Evolutionary conservation across 176 grass and related monocot genomes (phyloP).

Genomic region (Leersia perrieri): DNA sequence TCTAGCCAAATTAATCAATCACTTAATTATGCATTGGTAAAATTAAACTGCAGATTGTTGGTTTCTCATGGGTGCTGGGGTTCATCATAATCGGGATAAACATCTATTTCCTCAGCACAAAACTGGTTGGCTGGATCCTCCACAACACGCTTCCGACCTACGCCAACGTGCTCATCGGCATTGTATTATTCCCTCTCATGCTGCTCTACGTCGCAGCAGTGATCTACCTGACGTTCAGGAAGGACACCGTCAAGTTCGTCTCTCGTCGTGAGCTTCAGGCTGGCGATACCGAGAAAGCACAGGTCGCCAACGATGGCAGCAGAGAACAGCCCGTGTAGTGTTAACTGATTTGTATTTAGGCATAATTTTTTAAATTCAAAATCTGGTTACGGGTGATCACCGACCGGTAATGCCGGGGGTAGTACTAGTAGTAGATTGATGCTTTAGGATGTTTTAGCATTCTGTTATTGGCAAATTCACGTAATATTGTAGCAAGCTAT

Average conservation of each 20-base stretch:
- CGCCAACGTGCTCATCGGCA: conserved; percentile 41
- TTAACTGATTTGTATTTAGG: too few species aligned
- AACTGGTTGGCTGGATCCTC: conserved; percentile 50
- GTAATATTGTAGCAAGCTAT: not conserved
- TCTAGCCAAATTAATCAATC: not conserved
- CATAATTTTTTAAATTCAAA: too few species aligned
- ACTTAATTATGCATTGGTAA: not conserved
- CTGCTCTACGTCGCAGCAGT: conserved; percentile 45
- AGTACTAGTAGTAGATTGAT: not conserved
- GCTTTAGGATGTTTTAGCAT: not conserved
- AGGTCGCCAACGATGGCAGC: conserved; percentile 24
- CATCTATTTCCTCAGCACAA: conserved; percentile 65
- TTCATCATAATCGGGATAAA: conserved; percentile 58
- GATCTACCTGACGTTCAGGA: conserved; percentile 67
- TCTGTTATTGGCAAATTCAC: not conserved
- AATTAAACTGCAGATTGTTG: conserved; percentile 45
- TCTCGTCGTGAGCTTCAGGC: conserved; percentile 21
- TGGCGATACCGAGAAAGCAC: not conserved
- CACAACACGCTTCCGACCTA: conserved; percentile 47
- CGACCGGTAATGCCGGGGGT: not conserved
- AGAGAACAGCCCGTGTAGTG: not conserved
- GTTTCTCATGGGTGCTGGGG: conserved; percentile 55
- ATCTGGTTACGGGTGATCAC: not conserved
- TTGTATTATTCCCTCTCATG: conserved; percentile 61
- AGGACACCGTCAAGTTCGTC: conserved; percentile 47